These are phyloP conservation scores for Gastrodia elata DNA, from an alignment of 106 monocot species.

Conservation along the genomic window DNA sequence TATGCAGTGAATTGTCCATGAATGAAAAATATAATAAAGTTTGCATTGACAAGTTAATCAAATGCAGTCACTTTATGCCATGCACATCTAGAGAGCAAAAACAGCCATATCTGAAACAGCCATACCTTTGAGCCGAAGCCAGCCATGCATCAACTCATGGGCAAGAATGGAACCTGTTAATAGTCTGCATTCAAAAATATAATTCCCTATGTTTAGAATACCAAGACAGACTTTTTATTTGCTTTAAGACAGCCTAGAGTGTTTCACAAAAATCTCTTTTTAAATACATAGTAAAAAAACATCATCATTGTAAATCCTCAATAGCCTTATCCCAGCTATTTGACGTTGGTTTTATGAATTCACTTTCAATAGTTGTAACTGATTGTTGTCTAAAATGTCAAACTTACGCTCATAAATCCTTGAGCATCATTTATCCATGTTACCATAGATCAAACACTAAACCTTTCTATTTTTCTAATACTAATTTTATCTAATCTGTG, in stretches of 20 bases:
- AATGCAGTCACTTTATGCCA: neutral
- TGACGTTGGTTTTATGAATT: neutral
- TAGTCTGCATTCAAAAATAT: slow-evolving; percentile 39
- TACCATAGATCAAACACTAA: neutral
- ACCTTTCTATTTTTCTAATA: neutral
- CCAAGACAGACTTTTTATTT: neutral
- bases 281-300: neutral
- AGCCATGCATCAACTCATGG: slow-evolving; percentile 97
- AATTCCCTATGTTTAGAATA: neutral
- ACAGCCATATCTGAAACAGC: neutral
- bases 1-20: neutral
- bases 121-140: slow-evolving; percentile 89
- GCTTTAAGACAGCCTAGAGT: neutral
- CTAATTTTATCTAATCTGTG: neutral
- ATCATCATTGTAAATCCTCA: neutral
- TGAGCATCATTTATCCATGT: neutral
- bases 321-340: neutral
- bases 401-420: neutral
- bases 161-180: slow-evolving; percentile 94
- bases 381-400: neutral
- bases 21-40: neutral
- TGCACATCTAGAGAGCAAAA: neutral
- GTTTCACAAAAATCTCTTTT: neutral
- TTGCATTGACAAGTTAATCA: neutral
- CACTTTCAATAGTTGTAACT: neutral